Evolutionary conservation across 805 yeast species (phyloP), one percentile per base, ranked within the genome.

Genomic region (Tetrapisispora namnaoensis): DNA sequence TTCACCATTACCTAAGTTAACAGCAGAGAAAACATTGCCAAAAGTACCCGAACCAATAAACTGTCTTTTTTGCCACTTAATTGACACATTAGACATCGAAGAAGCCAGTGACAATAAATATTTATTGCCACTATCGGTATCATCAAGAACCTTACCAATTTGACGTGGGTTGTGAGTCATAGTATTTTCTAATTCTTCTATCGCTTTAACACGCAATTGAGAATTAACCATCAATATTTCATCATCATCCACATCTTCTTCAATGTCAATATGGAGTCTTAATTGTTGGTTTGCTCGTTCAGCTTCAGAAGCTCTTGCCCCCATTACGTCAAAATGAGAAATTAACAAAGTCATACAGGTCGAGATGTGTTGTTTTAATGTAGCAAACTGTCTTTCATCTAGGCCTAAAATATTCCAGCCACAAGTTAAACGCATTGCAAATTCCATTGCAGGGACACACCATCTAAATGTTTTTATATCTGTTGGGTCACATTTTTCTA

Each of bases 291-390:
- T 55, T 42, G 53, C 59, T 45, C 77, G 72, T 56, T 76, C 82
- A 46, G 79, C 80, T 70, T 75, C 67, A 63, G 77, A 52, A 1
- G 96, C 85, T 59, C 98, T 76, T 0, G 97, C 97, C 44, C 98
- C 98, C 96, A 91, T 93, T 46, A 93, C 89, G 68, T 93, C 99
- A 61, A 93, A 93, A 68, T 93, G 98, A 0, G 96, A 87, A 53
- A 93, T 91, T 51, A 93, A 72, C 46, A 93, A 71, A 1, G 97
- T 82, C 89, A 93, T 87, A 67, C 97, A 89, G 1, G 95, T 86
- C 1, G 97, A 95, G 42, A 93, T 96, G 60, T 87, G 88, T 46
- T 78, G 74, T 56, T 89, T 82, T 54, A 93, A 70, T 37, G 74
- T 67, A 49, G 76, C 69, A 61, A 90, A 93, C 58, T 87, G 89